These are phyloP conservation scores for Fistulifera solaris DNA, from an alignment of 108 stramenopile genomes.

Conservation along the genomic window DNA sequence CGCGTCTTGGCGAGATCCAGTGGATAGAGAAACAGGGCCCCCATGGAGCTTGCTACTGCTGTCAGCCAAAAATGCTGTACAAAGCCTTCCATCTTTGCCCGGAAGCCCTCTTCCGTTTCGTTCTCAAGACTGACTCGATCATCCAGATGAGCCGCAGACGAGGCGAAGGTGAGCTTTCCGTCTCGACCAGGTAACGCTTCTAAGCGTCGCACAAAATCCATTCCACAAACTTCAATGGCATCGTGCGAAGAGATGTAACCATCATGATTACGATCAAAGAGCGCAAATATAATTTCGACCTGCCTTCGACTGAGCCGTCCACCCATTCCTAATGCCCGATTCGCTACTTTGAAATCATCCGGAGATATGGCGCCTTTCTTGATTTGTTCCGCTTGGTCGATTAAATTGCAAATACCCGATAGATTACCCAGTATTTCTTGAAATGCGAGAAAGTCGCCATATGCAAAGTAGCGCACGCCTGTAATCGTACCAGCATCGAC, in stretches of 20 bases:
- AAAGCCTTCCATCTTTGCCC: background rate
- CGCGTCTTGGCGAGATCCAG: conserved; percentile 52
- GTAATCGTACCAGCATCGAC: background rate
- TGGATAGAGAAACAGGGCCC: conserved; percentile 26
- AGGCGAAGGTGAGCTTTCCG: conserved; percentile 41
- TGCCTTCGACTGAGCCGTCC: conserved; percentile 33
- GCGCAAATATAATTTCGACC: conserved; percentile 40
- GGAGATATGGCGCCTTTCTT: conserved; percentile 40
- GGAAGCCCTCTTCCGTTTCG: background rate
- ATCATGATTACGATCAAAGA: conserved; percentile 43
- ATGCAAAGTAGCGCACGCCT: conserved; percentile 14
- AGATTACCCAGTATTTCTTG: conserved; percentile 33
- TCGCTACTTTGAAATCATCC: conserved; percentile 56
- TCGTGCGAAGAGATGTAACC: conserved; percentile 35
- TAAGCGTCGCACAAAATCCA: conserved; percentile 18
- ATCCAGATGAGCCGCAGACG: background rate
- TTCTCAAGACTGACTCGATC: background rate
- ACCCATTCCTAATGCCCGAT: conserved; percentile 25
- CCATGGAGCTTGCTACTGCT: conserved; percentile 28
- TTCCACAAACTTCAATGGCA: conserved; percentile 21
- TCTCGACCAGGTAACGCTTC: conserved; percentile 32
- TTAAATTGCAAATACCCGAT: conserved; percentile 32
- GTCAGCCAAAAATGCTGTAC: conserved; percentile 1
- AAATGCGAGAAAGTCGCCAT: conserved; percentile 34
- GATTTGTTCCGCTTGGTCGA: conserved; percentile 25